phyloP scores from a whole-genome alignment of 1,284 basidiomycete species.

The Rhodofomes roseus region DNA sequence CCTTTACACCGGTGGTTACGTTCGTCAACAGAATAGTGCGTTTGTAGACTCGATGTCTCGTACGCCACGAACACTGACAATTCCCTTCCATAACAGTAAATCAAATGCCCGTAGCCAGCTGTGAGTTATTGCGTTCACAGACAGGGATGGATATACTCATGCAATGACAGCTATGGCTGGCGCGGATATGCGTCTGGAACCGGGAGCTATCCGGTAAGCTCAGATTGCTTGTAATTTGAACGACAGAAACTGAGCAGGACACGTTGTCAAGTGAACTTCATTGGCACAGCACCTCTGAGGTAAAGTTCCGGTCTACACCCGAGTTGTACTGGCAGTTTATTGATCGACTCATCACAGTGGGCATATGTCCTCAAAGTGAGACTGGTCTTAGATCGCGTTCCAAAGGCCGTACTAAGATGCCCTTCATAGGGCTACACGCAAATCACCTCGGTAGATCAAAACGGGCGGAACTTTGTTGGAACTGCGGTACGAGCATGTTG shows the following conservation, averaged over 20 bases:
- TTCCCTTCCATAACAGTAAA: slow-evolving; percentile 31
- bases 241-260: slow-evolving; percentile 45
- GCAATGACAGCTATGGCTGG: slow-evolving; percentile 48
- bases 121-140: slow-evolving; percentile 26
- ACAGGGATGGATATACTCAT: not conserved
- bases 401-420: too few species aligned
- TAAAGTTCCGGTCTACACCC: too few species aligned
- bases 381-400: too few species aligned
- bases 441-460: slow-evolving; percentile 54
- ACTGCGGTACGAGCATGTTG: slow-evolving; percentile 33
- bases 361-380: slow-evolving; percentile 57
- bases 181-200: slow-evolving; percentile 66
- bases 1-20: slow-evolving; percentile 70
- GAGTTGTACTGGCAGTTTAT: too few species aligned
- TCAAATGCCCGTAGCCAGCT: slow-evolving; percentile 57
- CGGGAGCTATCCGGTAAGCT: slow-evolving; percentile 57
- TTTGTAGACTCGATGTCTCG: not conserved
- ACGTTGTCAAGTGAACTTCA: too few species aligned
- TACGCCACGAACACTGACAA: too few species aligned
- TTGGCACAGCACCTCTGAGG: too few species aligned
- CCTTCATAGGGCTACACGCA: slow-evolving; percentile 64
- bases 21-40: slow-evolving; percentile 61
- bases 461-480: slow-evolving; percentile 61
- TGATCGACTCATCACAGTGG: slow-evolving; percentile 39
- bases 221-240: slow-evolving; percentile 39